Evolutionary conservation across 2,329 filamentous ascomycete species (phyloP).

Genomic region (Cordyceps farinosa): DNA sequence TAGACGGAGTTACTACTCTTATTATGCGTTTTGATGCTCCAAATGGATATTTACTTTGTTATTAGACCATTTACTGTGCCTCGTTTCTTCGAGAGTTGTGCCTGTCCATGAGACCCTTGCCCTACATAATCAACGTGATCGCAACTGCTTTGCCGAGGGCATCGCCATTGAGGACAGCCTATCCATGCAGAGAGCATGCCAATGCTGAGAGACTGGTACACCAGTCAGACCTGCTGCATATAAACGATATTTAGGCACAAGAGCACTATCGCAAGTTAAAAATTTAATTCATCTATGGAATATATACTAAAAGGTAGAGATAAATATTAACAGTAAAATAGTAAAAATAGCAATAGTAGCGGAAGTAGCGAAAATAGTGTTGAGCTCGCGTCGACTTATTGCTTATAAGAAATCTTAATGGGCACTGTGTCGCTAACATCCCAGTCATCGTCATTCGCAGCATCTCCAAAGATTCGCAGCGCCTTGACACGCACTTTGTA

Average conservation of each 20-base stretch:
- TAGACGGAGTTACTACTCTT: conserved; percentile 17
- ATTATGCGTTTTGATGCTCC: conserved; percentile 13
- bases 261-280: too few species aligned
- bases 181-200: conserved; percentile 41
- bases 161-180: conserved; percentile 50
- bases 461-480: conserved; percentile 43
- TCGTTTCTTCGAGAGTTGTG: background rate
- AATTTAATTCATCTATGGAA: too few species aligned
- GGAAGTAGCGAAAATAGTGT: background rate
- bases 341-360: background rate
- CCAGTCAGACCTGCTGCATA: too few species aligned
- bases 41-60: conserved; percentile 17
- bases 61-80: background rate
- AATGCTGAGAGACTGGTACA: conserved; percentile 20
- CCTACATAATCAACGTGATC: conserved; percentile 32
- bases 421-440: conserved; percentile 34
- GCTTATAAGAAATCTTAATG: conserved; percentile 1
- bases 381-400: background rate
- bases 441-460: conserved; percentile 35
- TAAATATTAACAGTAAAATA: background rate
- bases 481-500: conserved; percentile 44
- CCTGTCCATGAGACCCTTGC: too few species aligned
- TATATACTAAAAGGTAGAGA: background rate
- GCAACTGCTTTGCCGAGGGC: conserved; percentile 46
- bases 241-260: too few species aligned